Evolutionary conservation across 2,329 filamentous ascomycete genomes (phyloP).

Genomic region (Thielaviopsis euricoi): DNA sequence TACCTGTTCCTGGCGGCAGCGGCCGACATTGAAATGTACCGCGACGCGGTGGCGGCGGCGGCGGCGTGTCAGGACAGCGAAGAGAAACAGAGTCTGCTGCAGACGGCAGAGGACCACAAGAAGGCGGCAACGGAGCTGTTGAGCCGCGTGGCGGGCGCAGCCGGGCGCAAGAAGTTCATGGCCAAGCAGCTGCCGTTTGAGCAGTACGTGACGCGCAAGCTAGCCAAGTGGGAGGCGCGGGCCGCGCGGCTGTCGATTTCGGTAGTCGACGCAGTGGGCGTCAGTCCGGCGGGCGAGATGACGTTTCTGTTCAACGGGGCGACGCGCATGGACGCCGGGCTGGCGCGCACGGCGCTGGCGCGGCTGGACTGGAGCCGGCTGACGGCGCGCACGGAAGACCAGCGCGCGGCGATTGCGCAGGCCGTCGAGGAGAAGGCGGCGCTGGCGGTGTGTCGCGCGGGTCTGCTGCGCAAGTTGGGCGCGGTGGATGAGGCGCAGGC

Average conservation of each 20-base stretch:
- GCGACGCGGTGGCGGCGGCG: constrained; percentile 29
- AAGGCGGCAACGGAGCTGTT: constrained; percentile 52
- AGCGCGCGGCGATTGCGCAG: constrained; percentile 29
- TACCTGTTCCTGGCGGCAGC: constrained; percentile 80
- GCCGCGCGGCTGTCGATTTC: constrained; percentile 49
- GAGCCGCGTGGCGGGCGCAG: constrained; percentile 52
- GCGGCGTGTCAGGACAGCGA: constrained; percentile 21
- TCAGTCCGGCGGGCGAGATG: constrained; percentile 78
- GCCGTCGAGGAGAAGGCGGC: constrained; percentile 47
- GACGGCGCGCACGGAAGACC: constrained; percentile 22
- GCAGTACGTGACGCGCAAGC: constrained; percentile 64
- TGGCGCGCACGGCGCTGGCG: constrained; percentile 46
- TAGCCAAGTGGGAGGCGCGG: constrained; percentile 74
- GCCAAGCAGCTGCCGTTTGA: constrained; percentile 81
- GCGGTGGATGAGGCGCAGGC: constrained; percentile 47
- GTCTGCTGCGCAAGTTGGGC: constrained; percentile 47
- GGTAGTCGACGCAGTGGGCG: constrained; percentile 64
- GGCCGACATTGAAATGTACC: constrained; percentile 68
- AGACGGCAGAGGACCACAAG: constrained; percentile 36
- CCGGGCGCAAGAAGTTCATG: constrained; percentile 82
- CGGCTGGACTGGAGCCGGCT: constrained; percentile 52
- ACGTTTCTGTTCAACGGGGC: constrained; percentile 84
- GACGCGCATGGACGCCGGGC: constrained; percentile 54
- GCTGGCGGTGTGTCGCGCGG: constrained; percentile 47
- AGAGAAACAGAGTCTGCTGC: neutral